Evolutionary conservation across 2,329 filamentous ascomycete genomes (phyloP).

Genomic region (Leptoxyphium fumago): DNA sequence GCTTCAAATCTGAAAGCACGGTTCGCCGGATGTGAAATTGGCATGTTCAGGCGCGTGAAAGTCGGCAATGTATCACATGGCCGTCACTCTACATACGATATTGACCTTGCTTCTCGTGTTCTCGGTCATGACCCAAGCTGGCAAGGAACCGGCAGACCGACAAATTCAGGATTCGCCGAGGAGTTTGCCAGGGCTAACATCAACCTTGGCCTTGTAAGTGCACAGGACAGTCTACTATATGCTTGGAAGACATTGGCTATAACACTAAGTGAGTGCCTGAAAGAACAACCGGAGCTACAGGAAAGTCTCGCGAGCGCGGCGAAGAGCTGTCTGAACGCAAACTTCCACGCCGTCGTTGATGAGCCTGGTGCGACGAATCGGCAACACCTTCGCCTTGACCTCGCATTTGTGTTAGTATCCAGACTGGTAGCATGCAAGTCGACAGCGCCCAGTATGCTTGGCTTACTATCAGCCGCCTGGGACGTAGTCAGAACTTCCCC

Average conservation of each 20-base stretch:
- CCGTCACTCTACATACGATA: slow-evolving; percentile 68
- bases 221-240: slow-evolving; percentile 72
- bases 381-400: slow-evolving; percentile 59
- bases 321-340: slow-evolving; percentile 63
- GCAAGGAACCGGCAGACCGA: slow-evolving; percentile 40
- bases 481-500: slow-evolving; percentile 40
- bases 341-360: slow-evolving; percentile 55
- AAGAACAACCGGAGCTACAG: slow-evolving; percentile 40
- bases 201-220: slow-evolving; percentile 83
- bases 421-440: slow-evolving; percentile 48
- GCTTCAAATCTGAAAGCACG: slow-evolving; percentile 68
- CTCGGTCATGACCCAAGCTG: slow-evolving; percentile 66
- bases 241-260: slow-evolving; percentile 81
- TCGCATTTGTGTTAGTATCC: slow-evolving; percentile 71
- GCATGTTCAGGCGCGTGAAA: slow-evolving; percentile 64
- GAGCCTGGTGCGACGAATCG: slow-evolving; percentile 72
- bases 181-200: slow-evolving; percentile 80
- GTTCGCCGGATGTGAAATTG: slow-evolving; percentile 54
- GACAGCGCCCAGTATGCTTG: slow-evolving; percentile 35
- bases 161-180: slow-evolving; percentile 54
- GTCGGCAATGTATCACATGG: slow-evolving; percentile 42
- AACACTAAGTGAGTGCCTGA: slow-evolving; percentile 56
- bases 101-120: slow-evolving; percentile 59
- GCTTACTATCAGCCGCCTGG: slow-evolving; percentile 45
- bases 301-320: slow-evolving; percentile 61